phyloP scores from a whole-genome alignment of 23 red algal species.

The Pyropia haitanensis region DNA sequence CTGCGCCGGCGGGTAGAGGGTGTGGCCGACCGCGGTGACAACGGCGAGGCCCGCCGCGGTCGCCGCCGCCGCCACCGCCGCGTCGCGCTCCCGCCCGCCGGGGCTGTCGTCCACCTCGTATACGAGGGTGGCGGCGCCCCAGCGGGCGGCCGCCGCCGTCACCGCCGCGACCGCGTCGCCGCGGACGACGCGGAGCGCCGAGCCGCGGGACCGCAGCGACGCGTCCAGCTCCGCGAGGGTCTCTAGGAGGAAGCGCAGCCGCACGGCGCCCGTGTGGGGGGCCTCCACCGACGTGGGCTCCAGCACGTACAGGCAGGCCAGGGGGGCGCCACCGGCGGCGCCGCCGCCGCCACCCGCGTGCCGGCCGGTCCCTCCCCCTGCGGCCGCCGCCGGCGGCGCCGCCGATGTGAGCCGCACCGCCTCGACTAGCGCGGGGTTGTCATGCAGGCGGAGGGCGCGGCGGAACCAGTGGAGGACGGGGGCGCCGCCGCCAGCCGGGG shows the following conservation, averaged over 20 bases:
- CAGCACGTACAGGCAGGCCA: constrained; percentile 55
- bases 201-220: constrained; percentile 21
- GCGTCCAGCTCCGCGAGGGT: constrained; percentile 53
- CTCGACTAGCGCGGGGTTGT: constrained; percentile 69
- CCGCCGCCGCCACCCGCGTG: background rate
- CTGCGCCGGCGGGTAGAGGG: constrained; percentile 66
- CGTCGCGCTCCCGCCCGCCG: constrained; percentile 32
- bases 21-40: constrained; percentile 23
- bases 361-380: no score
- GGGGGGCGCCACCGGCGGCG: background rate
- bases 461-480: constrained; percentile 89
- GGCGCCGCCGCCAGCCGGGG: no score
- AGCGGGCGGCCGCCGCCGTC: constrained; percentile 6
- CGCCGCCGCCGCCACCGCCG: constrained; percentile 3
- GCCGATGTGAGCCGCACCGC: constrained; percentile 9
- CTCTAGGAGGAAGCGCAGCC: constrained; percentile 73
- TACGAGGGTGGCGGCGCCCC: constrained; percentile 18
- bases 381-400: no score
- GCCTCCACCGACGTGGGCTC: constrained; percentile 39
- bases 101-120: constrained; percentile 61
- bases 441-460: constrained; percentile 67
- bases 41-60: constrained; percentile 31
- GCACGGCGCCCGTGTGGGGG: constrained; percentile 29
- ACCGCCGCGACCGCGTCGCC: constrained; percentile 37
- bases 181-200: constrained; percentile 30